Conservation (phyloP, 2,329 filamentous ascomycete species). For the Ilyonectria mors-panacis region DNA sequence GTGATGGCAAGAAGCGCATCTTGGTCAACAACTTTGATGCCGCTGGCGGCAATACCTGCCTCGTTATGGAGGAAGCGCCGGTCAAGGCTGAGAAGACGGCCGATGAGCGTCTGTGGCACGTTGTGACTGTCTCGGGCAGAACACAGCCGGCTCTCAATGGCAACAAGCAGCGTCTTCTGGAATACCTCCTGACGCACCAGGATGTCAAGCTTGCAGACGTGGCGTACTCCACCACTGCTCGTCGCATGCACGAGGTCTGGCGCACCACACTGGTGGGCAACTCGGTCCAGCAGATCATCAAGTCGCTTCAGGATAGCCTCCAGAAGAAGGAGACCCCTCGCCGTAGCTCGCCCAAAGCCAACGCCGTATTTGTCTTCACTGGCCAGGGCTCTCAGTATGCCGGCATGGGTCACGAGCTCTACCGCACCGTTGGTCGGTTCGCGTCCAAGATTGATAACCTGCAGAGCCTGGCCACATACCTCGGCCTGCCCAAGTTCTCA, state of each 20-base stretch:
- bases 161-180: slow-evolving; percentile 50
- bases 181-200: slow-evolving; percentile 59
- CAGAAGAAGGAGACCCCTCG: background rate
- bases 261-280: background rate
- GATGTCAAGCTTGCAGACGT: slow-evolving; percentile 59
- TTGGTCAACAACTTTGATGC: slow-evolving; percentile 80
- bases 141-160: slow-evolving; percentile 39
- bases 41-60: slow-evolving; percentile 78
- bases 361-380: slow-evolving; percentile 57
- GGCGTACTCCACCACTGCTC: slow-evolving; percentile 63
- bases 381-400: slow-evolving; percentile 58
- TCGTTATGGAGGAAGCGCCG: slow-evolving; percentile 72
- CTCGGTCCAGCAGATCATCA: background rate
- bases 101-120: slow-evolving; percentile 56
- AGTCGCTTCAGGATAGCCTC: background rate
- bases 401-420: slow-evolving; percentile 52
- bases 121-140: slow-evolving; percentile 25
- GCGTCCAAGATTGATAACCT: slow-evolving; percentile 49
- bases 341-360: slow-evolving; percentile 5
- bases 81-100: slow-evolving; percentile 54
- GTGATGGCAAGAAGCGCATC: slow-evolving; percentile 58
- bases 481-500: slow-evolving; percentile 57
- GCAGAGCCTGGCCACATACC: slow-evolving; percentile 45
- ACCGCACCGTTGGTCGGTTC: slow-evolving; percentile 49
- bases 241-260: slow-evolving; percentile 33